These are phyloP conservation scores for Paratinospora sagittata DNA, from an alignment of 164 flowering plant species.

Conservation along the genomic window DNA sequence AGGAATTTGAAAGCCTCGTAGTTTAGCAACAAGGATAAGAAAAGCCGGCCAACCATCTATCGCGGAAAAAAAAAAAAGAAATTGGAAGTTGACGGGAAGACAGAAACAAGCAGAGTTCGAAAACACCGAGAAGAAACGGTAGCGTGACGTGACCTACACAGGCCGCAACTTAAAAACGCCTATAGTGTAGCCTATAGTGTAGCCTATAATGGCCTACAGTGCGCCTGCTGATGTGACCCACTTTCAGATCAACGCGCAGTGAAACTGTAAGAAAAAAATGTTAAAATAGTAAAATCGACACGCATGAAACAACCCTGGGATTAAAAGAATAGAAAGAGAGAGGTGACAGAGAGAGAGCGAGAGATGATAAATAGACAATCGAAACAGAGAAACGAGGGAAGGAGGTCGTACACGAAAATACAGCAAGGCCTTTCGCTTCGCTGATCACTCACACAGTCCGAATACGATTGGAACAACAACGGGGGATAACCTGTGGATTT, in stretches of 20 bases:
- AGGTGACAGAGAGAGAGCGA: background rate
- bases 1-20: background rate
- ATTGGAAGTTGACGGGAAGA: background rate
- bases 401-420: constrained; percentile 5
- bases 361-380: too few species aligned
- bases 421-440: background rate
- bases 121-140: constrained; percentile 15
- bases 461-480: constrained; percentile 5
- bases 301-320: constrained; percentile 2
- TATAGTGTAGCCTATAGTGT: too few species aligned
- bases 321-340: background rate
- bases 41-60: constrained; percentile 1
- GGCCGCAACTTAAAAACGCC: background rate
- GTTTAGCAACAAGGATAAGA: background rate
- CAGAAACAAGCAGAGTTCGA: background rate
- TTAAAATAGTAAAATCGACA: constrained; percentile 7
- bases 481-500: constrained; percentile 20
- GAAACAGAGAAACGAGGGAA: background rate
- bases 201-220: constrained; percentile 16
- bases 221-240: constrained; percentile 79
- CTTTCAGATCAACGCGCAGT: constrained; percentile 46
- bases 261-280: constrained; percentile 25
- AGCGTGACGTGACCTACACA: constrained; percentile 31
- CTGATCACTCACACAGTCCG: background rate
- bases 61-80: background rate